Evolutionary conservation across 2,329 filamentous ascomycete species (phyloP), one percentile per base, ranked within the genome.

Genomic region (Biscogniauxia mediterranea): DNA sequence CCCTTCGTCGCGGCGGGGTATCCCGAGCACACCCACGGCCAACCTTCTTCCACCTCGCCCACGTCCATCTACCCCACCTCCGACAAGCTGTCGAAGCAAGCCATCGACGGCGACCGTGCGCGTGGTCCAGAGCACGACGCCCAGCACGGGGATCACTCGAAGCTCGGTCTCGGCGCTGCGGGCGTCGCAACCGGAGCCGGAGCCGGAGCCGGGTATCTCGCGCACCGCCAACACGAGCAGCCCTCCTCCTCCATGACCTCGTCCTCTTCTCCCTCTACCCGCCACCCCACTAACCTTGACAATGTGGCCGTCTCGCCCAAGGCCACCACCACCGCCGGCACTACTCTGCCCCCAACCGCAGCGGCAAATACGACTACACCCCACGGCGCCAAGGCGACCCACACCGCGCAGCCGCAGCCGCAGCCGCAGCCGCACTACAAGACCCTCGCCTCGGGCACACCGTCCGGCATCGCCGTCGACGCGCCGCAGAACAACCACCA

Each of bases 381-480:
- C 68, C 66, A n/a, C n/a, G n/a, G n/a, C n/a, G n/a, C n/a, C n/a
- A n/a, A n/a, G n/a, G n/a, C n/a, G n/a, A n/a, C n/a, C n/a, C n/a
- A n/a, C n/a, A n/a, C n/a, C n/a, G n/a, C n/a, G n/a, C n/a, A n/a
- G n/a, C n/a, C n/a, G n/a, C n/a, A n/a, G n/a, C n/a, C n/a, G n/a
- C n/a, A n/a, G n/a, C n/a, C 51, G 63, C 61, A 26, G 63, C 61
- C 38, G 63, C 56, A 63, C 38, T 65, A 67, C 58, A 67, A 65
- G 21, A 58, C 62, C 1, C 58, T 65, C 3, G 9, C 61, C 1
- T 65, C 63, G 4, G 65, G 63, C 32, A 64, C 63, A 6, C 61
- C 63, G 2, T 64, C 65, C 1, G 61, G 65, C 0, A 64, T 70
- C 32, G 68, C 67, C 54, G 26, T 69, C 5, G 61, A 61, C 5